phyloP scores from a whole-genome alignment of 108 stramenopile genomes.

The Fistulifera solaris region DNA sequence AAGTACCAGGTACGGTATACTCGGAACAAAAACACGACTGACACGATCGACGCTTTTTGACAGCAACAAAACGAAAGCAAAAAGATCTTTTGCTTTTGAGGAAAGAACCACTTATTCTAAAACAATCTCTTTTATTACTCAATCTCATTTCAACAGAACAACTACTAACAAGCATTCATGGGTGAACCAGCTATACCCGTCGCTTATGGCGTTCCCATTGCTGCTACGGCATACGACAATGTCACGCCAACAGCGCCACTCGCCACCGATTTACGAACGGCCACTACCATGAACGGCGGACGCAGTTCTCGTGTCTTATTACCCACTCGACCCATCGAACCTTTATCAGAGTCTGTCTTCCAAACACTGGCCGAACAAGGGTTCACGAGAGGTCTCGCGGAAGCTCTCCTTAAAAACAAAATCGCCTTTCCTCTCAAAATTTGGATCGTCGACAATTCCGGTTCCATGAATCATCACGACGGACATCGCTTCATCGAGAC shows the following conservation, averaged over 20 bases:
- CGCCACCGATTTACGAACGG: conserved; percentile 1
- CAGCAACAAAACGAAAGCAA: too few species aligned
- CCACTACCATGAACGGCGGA: conserved; percentile 3
- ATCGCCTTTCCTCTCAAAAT: conserved; percentile 27
- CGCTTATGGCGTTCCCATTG: background rate
- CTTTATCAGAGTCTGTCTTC: background rate
- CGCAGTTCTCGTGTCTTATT: conserved; percentile 7
- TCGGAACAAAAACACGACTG: too few species aligned
- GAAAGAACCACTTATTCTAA: too few species aligned
- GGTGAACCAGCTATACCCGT: conserved; percentile 4
- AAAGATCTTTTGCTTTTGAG: too few species aligned
- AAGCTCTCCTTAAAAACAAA: conserved; percentile 37
- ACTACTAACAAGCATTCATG: too few species aligned
- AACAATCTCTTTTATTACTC: too few species aligned
- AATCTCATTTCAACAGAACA: too few species aligned
- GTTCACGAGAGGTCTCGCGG: conserved; percentile 51
- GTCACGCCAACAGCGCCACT: too few species aligned
- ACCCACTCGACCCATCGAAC: background rate
- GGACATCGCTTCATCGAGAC: conserved; percentile 71
- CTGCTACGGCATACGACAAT: background rate
- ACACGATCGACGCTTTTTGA: too few species aligned
- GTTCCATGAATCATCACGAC: conserved; percentile 61
- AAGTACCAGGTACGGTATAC: too few species aligned
- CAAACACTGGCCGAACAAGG: conserved; percentile 42
- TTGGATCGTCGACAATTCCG: conserved; percentile 62